Percentiles rank a stretch among this genome's conserved stretches.
phyloP scores from a whole-genome alignment of 371 early-diverging fungal species.

The Mortierella sp. region DNA sequence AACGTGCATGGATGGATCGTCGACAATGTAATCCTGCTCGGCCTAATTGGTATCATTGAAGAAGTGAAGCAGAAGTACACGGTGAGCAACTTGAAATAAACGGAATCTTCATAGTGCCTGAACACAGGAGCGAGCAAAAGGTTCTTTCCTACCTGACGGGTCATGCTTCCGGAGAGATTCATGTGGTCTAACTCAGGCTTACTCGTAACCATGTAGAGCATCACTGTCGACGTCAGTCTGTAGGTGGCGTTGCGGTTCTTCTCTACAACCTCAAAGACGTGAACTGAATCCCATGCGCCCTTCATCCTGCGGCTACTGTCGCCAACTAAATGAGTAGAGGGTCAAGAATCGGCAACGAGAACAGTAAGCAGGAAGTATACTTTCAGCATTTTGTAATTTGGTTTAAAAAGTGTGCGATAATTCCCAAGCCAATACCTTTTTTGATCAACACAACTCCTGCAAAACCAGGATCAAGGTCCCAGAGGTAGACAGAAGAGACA shows the following conservation, averaged over 20 bases:
- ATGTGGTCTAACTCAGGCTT: slow-evolving; percentile 77
- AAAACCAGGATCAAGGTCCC: slow-evolving; percentile 92
- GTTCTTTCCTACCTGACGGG: slow-evolving; percentile 89
- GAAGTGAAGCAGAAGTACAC: not conserved
- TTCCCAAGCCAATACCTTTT: slow-evolving; percentile 82
- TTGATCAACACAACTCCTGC: slow-evolving; percentile 96
- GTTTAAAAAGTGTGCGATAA: not conserved
- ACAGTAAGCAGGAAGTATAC: slow-evolving; percentile 1
- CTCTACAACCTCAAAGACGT: slow-evolving; percentile 92
- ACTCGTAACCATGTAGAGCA: slow-evolving; percentile 88
- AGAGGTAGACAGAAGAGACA: slow-evolving; percentile 94
- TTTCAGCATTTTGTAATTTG: too few relatives aligned
- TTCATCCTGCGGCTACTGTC: slow-evolving; percentile 76
- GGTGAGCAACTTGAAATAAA: too few relatives aligned
- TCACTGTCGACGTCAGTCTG: slow-evolving; percentile 94
- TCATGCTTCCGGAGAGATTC: slow-evolving; percentile 93
- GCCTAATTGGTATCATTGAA: too few relatives aligned
- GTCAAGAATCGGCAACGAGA: not conserved
- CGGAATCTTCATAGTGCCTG: too few relatives aligned
- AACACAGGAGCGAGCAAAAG: too few relatives aligned
- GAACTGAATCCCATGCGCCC: slow-evolving; percentile 99
- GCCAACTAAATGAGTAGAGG: too few relatives aligned
- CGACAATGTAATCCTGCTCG: slow-evolving; percentile 84
- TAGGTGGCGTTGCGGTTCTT: slow-evolving; percentile 88
- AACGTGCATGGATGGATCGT: slow-evolving; percentile 83